Base-by-base conservation (phyloP, 23 red algal species). In the Rhodosorus marinus region DNA sequence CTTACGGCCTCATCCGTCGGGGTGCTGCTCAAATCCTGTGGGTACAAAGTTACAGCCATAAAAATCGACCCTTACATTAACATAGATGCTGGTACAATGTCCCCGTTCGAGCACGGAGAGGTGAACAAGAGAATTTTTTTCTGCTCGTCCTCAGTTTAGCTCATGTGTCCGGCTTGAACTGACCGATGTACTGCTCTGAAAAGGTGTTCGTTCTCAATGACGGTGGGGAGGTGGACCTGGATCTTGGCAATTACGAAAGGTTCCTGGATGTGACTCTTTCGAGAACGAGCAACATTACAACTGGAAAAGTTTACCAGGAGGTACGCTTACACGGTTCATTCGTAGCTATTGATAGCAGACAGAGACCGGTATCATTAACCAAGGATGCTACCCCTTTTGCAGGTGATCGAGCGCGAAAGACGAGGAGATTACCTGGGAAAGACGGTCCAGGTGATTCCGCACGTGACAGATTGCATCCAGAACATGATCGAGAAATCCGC, bases 1-100 rank as follows among this genome's bases (percentile, higher is more conserved):
- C 64, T 95, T 4, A 95, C 88, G 19, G 77, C 88, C 19, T 95
- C 88, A 4, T 95, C 88, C 30, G 24, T 95, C 14, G 88, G 88
- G 20, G 88, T 95, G 4, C 59, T 95, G 47, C 68, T 95, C 52
- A 95, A 95, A 48, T 51, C 70, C 34, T 95, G 88, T 54, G 88
- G 88, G 20, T 95, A 80, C 78, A 64, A 80, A 14, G 78, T 95
- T 15, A 83, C 88, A 21, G 74, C 78, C 20, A 84, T 95, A 49
- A 95, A 95, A 46, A 84, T 95, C 21, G 88, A 95, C 64, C 88
- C 88, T 30, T 95, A 95, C 51, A 70, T 95, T 35, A 95, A 95
- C 63, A 54, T 72, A 24, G 88, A 95, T 40, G 88, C 88, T 4
- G 88, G 88, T 14, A 95, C 88, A 5, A 95, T 95, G 88, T 85